Conservation (phyloP, 345 rosid species). For the Psidium guajava region DNA sequence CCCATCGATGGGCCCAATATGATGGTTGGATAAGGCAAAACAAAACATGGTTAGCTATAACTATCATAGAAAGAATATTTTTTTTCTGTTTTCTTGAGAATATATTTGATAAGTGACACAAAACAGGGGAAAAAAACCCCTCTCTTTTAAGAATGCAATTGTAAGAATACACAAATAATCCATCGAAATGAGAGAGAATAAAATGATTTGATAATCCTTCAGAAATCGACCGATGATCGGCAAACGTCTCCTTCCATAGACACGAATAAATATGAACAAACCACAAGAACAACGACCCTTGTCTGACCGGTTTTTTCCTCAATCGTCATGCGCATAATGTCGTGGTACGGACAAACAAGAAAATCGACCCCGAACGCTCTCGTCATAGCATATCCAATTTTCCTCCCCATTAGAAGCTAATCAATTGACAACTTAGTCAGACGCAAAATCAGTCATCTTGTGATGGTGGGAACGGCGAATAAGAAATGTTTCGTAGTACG, state of each 20-base stretch:
- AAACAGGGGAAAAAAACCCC: neutral
- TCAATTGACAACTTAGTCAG: neutral
- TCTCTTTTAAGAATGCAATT: neutral
- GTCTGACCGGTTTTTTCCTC: neutral
- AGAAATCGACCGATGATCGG: neutral
- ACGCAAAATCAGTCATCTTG: neutral
- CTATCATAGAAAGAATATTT: neutral
- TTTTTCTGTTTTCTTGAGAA: neutral
- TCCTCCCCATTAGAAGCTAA: neutral
- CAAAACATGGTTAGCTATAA: neutral
- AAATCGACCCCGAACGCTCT: neutral
- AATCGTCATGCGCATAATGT: neutral
- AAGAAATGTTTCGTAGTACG: neutral
- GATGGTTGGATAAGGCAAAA: neutral
- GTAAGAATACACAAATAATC: neutral
- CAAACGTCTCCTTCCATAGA: neutral
- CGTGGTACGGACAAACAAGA: neutral
- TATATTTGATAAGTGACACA: neutral
- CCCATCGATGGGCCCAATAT: neutral
- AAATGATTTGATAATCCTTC: neutral
- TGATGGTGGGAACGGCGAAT: neutral
- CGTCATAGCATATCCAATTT: neutral
- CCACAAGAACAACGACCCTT: neutral
- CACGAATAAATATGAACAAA: neutral
- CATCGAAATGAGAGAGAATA: neutral